These are phyloP conservation scores for Cordyceps cicadae DNA, from an alignment of 2,329 filamentous ascomycete species.

Conservation along the genomic window DNA sequence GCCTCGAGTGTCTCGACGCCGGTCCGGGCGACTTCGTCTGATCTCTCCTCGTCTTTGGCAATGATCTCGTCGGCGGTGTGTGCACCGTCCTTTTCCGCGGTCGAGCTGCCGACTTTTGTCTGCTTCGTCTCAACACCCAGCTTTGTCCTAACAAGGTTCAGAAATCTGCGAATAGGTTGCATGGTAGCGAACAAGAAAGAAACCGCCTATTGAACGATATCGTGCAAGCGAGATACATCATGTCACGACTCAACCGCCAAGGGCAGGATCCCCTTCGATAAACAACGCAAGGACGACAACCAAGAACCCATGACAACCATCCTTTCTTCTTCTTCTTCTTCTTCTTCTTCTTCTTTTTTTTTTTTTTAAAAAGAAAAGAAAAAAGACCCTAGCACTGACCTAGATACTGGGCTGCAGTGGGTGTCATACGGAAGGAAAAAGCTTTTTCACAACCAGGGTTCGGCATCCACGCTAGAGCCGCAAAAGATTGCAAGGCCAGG, in stretches of 20 bases:
- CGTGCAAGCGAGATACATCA: background rate
- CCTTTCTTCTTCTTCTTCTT: too few species aligned
- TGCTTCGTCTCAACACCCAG: background rate
- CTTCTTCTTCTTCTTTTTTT: too few species aligned
- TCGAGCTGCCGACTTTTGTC: background rate
- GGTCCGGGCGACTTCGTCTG: background rate
- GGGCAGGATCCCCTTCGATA: background rate
- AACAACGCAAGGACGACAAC: background rate
- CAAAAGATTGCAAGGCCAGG: background rate
- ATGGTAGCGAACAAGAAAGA: background rate
- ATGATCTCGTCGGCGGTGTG: background rate
- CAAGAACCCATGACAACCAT: background rate
- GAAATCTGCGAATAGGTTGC: background rate
- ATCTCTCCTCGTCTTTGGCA: background rate
- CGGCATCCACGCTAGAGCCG: background rate
- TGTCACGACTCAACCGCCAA: background rate
- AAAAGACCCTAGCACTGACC: background rate
- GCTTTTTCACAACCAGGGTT: background rate
- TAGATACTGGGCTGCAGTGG: background rate
- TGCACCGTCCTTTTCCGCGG: background rate
- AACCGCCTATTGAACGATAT: background rate
- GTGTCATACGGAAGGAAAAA: background rate
- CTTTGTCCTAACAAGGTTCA: background rate
- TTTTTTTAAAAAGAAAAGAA: too few species aligned
- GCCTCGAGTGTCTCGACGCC: background rate